These are phyloP conservation scores for Alternaria viburni DNA, from an alignment of 2,329 filamentous ascomycete genomes.

Conservation along the genomic window DNA sequence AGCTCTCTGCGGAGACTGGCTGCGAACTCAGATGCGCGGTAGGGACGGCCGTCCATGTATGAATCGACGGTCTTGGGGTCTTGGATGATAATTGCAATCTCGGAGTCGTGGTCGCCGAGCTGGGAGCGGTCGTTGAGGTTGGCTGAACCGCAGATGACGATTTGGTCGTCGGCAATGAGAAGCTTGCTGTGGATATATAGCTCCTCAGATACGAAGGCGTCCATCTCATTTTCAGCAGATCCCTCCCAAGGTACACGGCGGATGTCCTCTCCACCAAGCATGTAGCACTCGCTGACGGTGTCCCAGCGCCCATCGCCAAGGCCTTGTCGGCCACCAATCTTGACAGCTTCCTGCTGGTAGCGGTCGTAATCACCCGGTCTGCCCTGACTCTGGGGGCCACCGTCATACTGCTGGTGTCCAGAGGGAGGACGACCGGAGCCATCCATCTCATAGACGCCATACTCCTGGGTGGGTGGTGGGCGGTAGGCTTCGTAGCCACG, in stretches of 20 bases:
- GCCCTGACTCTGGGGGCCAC: slow-evolving; percentile 29
- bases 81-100: slow-evolving; percentile 89
- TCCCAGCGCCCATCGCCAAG: slow-evolving; percentile 69
- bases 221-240: slow-evolving; percentile 61
- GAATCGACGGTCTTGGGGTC: slow-evolving; percentile 74
- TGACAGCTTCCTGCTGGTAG: slow-evolving; percentile 74
- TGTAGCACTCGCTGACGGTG: slow-evolving; percentile 79
- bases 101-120: slow-evolving; percentile 82
- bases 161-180: slow-evolving; percentile 80
- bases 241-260: slow-evolving; percentile 66
- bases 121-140: slow-evolving; percentile 77
- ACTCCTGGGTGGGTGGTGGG: slow-evolving; percentile 42
- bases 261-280: slow-evolving; percentile 77
- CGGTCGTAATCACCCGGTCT: slow-evolving; percentile 61
- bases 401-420: slow-evolving; percentile 29
- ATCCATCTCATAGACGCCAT: slow-evolving; percentile 47
- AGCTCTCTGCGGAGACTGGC: slow-evolving; percentile 81
- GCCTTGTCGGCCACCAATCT: slow-evolving; percentile 56
- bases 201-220: slow-evolving; percentile 68
- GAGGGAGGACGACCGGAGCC: slow-evolving; percentile 20
- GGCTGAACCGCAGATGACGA: slow-evolving; percentile 80
- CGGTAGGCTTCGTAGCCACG: slow-evolving; percentile 46
- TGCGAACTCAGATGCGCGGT: slow-evolving; percentile 76
- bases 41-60: slow-evolving; percentile 75
- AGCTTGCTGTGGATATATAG: slow-evolving; percentile 72